Base-by-base conservation (phyloP, 73 alveolate species). In the Paramecium primaurelia region DNA sequence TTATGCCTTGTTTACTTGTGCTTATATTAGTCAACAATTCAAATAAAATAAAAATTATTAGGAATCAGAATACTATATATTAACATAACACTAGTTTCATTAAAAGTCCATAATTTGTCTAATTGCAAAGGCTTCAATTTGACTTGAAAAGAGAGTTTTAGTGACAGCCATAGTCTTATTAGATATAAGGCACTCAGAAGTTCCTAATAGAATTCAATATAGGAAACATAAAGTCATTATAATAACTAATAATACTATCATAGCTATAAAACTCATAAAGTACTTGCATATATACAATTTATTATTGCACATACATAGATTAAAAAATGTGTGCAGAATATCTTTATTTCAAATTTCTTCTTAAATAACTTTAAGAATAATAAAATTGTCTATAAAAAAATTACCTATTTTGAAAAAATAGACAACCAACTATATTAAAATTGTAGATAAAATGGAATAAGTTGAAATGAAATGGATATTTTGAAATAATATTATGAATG, bases 191-290 rank as follows among this genome's bases (percentile, higher is more conserved):
- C 93, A 87, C 18, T 87, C 89, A 18, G 80, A 87, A 32, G 68
- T 40, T 10, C 89, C 93, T 89, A 88, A 87, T 36, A 87, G n/a
- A 22, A 89, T 64, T 10, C 86, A 47, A 12, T 26, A 20, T 2
- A 87, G 4, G 22, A 87, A 87, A 47, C 93, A 87, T 32, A 87
- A 59, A 20, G 86, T 38, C 8, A 1, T 44, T 36, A 77, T 64
- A 87, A 37, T 64, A 34, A 30, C 93, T 47, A 40, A 87, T 40
- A 58, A 87, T 64, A 51, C 89, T 64, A 12, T 36, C 38, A 26
- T 38, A 9, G 8, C 9, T 38, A 38, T 38, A 4, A 38, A 6
- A 38, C 9, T 0, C 45, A 38, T 38, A 38, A 38, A 38, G 45
- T 4, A 38, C 45, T 38, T 38, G 9, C 45, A 38, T 4, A 2